A percentile compares a stretch with the other conserved stretches of the same genome.
Conservation (phyloP, 164 flowering plant genomes). For the Vitis riparia region DNA sequence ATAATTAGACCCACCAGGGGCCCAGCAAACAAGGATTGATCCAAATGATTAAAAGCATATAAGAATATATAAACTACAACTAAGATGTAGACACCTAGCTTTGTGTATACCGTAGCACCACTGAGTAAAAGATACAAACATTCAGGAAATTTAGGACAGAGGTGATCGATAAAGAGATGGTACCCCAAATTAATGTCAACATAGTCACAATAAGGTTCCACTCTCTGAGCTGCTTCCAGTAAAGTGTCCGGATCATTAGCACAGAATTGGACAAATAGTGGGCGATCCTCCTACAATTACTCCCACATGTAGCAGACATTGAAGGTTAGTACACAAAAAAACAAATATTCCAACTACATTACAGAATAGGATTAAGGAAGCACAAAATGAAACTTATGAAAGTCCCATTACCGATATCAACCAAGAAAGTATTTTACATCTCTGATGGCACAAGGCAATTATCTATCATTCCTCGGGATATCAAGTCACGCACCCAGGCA, state of each 20-base stretch:
- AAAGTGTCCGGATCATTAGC: constrained; percentile 89
- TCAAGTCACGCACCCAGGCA: too few species aligned
- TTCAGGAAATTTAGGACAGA: not conserved
- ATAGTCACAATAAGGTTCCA: constrained; percentile 84
- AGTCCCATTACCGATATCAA: not conserved
- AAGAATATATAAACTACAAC: too few species aligned
- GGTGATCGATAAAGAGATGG: not conserved
- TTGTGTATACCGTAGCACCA: too few species aligned
- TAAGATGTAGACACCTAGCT: too few species aligned
- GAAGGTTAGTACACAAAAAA: too few species aligned
- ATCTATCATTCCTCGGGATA: too few species aligned
- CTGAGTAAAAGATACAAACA: not conserved
- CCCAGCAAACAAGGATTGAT: too few species aligned
- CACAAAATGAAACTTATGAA: not conserved
- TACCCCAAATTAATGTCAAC: constrained; percentile 98
- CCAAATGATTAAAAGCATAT: too few species aligned
- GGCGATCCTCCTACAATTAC: constrained; percentile 89
- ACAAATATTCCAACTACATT: too few species aligned
- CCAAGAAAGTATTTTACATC: not conserved
- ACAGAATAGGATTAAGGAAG: too few species aligned
- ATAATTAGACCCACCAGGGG: too few species aligned
- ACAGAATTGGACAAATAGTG: constrained; percentile 93
- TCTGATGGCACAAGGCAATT: too few species aligned
- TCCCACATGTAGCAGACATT: not conserved
- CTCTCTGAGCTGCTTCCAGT: constrained; percentile 72